These are phyloP conservation scores for Ploettnerulaceae sp. DNA, from an alignment of 2,329 filamentous ascomycete species.

Conservation along the genomic window DNA sequence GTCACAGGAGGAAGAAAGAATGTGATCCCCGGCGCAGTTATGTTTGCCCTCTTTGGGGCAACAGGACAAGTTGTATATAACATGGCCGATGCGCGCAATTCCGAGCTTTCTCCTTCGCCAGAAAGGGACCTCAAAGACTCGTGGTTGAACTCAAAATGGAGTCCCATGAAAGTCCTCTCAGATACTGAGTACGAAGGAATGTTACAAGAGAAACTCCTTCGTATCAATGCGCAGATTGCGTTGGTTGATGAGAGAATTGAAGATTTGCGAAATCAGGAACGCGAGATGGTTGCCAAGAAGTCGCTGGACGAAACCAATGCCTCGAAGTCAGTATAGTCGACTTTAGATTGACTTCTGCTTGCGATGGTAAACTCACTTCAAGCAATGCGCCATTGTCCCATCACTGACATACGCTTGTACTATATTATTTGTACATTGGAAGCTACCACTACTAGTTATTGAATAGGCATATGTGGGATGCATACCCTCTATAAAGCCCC, in stretches of 20 bases:
- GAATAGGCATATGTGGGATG: too few species aligned
- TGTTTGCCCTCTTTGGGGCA: constrained; percentile 54
- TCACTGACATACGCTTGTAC: neutral
- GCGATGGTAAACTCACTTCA: neutral
- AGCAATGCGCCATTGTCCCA: neutral
- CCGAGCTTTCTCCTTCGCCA: neutral
- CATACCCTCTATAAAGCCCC: too few species aligned
- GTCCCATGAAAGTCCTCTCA: constrained; percentile 63
- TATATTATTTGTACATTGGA: neutral
- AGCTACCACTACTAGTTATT: neutral
- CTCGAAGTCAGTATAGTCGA: constrained; percentile 3
- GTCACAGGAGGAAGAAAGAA: constrained; percentile 49
- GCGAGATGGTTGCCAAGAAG: constrained; percentile 8
- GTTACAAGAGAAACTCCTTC: constrained; percentile 65
- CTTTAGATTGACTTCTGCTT: neutral
- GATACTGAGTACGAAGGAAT: constrained; percentile 70
- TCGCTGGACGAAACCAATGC: neutral
- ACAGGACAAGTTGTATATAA: constrained; percentile 53
- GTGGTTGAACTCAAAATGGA: constrained; percentile 59
- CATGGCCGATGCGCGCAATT: constrained; percentile 39
- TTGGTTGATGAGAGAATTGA: constrained; percentile 72
- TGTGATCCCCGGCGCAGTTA: constrained; percentile 51
- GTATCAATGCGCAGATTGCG: constrained; percentile 71
- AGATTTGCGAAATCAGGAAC: constrained; percentile 35
- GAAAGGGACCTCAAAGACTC: constrained; percentile 35